Conservation (phyloP, 306 rosid species). For the Cucumis hystrix region DNA sequence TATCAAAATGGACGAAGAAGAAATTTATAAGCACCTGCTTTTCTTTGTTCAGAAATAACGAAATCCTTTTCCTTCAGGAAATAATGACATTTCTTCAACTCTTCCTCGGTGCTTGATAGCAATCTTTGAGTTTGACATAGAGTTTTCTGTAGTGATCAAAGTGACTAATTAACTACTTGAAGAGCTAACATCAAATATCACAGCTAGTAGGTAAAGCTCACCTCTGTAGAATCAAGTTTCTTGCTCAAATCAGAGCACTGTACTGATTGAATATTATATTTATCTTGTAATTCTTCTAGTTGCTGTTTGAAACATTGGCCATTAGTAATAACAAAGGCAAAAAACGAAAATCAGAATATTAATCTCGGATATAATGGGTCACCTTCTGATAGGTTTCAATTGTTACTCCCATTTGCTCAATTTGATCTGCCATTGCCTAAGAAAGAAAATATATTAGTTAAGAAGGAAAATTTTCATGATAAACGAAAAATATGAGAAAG, state of each 20-base stretch:
- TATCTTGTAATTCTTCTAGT: conserved; percentile 61
- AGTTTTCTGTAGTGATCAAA: conserved; percentile 40
- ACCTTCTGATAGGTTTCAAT: conserved; percentile 80
- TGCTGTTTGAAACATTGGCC: conserved; percentile 30
- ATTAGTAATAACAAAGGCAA: neutral
- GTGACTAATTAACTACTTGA: neutral
- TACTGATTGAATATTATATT: conserved; percentile 42
- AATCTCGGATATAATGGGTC: neutral
- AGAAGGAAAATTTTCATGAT: neutral
- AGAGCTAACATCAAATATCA: neutral
- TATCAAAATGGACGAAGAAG: neutral
- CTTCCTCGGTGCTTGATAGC: conserved; percentile 61
- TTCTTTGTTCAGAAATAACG: conserved; percentile 70
- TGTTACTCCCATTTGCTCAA: conserved; percentile 73
- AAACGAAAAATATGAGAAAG: neutral
- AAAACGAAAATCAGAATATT: neutral
- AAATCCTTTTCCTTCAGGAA: conserved; percentile 58
- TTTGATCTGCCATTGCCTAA: conserved; percentile 86
- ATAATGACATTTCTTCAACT: conserved; percentile 52
- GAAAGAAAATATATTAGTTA: conserved; percentile 6
- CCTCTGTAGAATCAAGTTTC: conserved; percentile 82
- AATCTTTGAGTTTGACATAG: conserved; percentile 47
- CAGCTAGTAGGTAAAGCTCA: conserved; percentile 15
- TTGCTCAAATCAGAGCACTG: conserved; percentile 54
- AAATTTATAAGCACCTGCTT: conserved; percentile 48